Conservation (phyloP, 2,329 filamentous ascomycete species). For the Aspergillus sp. region DNA sequence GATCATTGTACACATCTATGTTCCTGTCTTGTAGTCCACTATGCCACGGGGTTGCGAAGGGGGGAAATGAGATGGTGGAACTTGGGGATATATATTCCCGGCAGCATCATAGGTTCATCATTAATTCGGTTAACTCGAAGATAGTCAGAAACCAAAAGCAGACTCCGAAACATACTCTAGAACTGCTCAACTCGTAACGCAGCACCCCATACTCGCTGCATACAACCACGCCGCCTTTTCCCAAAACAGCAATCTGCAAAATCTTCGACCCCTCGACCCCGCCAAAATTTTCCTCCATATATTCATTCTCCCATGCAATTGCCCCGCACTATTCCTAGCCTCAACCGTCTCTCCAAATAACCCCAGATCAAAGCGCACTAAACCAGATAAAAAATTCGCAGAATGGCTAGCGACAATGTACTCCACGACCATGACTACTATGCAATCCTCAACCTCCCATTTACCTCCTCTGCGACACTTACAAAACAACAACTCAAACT, state of each 20-base stretch:
- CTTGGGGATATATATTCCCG: no score
- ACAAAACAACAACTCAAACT: slow-evolving; percentile 42
- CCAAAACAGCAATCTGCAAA: neutral
- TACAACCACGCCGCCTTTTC: neutral
- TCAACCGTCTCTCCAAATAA: neutral
- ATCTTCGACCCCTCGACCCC: neutral
- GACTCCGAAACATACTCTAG: no score
- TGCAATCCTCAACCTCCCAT: slow-evolving; percentile 34
- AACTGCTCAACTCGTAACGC: no score
- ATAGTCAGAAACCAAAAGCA: no score
- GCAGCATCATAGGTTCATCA: no score
- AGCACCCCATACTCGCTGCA: neutral
- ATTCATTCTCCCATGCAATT: no score
- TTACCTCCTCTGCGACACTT: slow-evolving; percentile 17
- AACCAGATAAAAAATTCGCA: neutral
- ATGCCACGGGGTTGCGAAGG: no score
- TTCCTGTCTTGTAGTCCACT: no score
- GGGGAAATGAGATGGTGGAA: no score
- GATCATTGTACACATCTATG: no score
- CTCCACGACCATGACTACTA: slow-evolving; percentile 25
- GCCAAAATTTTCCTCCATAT: neutral
- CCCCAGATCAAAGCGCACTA: neutral
- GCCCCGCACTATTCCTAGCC: no score
- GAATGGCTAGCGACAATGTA: slow-evolving; percentile 13
- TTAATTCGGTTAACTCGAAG: no score